Conservation (phyloP, 768 basidiomycete genomes). For the Collybia sordida region DNA sequence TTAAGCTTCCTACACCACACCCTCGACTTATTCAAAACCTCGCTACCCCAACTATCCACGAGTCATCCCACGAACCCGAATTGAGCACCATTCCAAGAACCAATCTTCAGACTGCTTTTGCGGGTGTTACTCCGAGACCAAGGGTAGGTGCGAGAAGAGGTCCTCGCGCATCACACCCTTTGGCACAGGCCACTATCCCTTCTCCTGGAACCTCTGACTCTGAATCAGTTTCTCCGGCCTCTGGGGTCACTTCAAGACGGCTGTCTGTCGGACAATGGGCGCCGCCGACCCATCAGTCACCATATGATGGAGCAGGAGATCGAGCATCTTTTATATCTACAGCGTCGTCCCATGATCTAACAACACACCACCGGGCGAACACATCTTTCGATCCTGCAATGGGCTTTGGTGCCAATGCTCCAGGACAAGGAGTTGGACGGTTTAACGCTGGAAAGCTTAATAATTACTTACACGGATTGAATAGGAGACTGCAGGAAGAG, state of each 20-base stretch:
- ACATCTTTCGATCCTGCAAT: slow-evolving; percentile 87
- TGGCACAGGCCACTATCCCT: slow-evolving; percentile 51
- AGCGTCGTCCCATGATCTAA: slow-evolving; percentile 86
- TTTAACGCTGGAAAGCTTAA: slow-evolving; percentile 89
- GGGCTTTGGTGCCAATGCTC: slow-evolving; percentile 64
- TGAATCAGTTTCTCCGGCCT: slow-evolving; percentile 26
- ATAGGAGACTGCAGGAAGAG: slow-evolving; percentile 81
- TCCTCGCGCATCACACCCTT: slow-evolving; percentile 58
- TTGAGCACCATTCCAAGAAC: slow-evolving; percentile 27
- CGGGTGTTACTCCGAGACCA: slow-evolving; percentile 64
- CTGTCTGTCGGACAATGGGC: slow-evolving; percentile 18
- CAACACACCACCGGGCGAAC: slow-evolving; percentile 76
- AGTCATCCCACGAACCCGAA: slow-evolving; percentile 34
- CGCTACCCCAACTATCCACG: slow-evolving; percentile 31
- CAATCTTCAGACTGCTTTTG: slow-evolving; percentile 53
- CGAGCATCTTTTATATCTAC: slow-evolving; percentile 77
- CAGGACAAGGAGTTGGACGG: slow-evolving; percentile 65
- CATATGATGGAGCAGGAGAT: slow-evolving; percentile 51
- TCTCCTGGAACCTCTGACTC: slow-evolving; percentile 38
- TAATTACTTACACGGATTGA: slow-evolving; percentile 81
- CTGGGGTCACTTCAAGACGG: slow-evolving; percentile 20
- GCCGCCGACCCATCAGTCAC: slow-evolving; percentile 32
- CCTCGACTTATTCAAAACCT: slow-evolving; percentile 37
- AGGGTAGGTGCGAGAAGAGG: slow-evolving; percentile 29
- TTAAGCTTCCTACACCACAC: slow-evolving; percentile 66